These are phyloP conservation scores for Penicillium hordei DNA, from an alignment of 2,329 filamentous ascomycete genomes.

Conservation along the genomic window DNA sequence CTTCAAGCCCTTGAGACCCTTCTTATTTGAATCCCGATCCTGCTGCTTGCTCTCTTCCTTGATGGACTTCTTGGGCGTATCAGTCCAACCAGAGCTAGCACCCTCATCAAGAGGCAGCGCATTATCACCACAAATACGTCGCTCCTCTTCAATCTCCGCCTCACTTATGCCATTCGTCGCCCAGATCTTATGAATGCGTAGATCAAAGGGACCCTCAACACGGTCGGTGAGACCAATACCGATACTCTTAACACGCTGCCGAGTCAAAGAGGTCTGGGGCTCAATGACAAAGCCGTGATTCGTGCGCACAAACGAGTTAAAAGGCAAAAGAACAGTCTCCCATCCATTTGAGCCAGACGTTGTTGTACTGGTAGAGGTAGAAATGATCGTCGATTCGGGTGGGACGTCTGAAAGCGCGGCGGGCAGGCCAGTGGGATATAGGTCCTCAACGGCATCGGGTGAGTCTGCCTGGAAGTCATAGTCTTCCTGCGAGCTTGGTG, in stretches of 20 bases:
- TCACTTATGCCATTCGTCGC: constrained; percentile 70
- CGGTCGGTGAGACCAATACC: constrained; percentile 89
- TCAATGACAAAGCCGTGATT: constrained; percentile 91
- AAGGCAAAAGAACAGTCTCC: constrained; percentile 92
- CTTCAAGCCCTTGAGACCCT: constrained; percentile 37
- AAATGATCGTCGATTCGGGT: constrained; percentile 37
- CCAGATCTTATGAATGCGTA: constrained; percentile 84
- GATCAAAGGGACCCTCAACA: constrained; percentile 81
- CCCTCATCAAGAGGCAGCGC: constrained; percentile 41
- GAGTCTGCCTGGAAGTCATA: constrained; percentile 21
- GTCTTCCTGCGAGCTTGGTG: constrained; percentile 15
- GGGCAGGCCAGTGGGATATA: constrained; percentile 33
- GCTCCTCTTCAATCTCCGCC: constrained; percentile 43
- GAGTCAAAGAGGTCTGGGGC: constrained; percentile 85
- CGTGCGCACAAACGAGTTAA: constrained; percentile 90
- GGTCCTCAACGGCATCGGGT: constrained; percentile 21
- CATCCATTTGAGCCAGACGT: constrained; percentile 76
- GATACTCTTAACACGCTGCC: constrained; percentile 79
- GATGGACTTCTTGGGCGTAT: constrained; percentile 4
- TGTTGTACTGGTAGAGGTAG: constrained; percentile 30
- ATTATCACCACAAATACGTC: constrained; percentile 41
- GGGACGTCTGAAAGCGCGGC: constrained; percentile 41
- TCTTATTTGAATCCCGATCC: constrained; percentile 27
- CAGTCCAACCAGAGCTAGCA: constrained; percentile 31
- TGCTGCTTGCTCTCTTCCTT: constrained; percentile 7